A percentile compares a stretch with the other conserved stretches of the same genome.
Conservation (phyloP, 2,329 filamentous ascomycete genomes). For the Gliomastix tumulicola region DNA sequence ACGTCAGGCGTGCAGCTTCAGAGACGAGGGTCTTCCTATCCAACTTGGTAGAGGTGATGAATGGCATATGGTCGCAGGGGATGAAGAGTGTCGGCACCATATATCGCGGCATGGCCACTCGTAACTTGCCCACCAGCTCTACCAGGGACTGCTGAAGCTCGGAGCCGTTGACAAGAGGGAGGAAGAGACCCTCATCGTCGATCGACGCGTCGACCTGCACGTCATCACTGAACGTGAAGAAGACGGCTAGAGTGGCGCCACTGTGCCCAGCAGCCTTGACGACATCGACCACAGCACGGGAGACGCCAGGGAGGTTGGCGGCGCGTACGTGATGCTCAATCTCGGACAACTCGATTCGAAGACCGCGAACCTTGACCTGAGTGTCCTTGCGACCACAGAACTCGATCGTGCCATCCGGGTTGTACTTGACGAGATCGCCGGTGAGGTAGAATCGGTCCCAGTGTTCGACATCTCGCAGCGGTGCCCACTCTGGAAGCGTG, state of each 20-base stretch:
- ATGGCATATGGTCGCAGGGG: neutral
- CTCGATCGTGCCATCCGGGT: conserved; percentile 8
- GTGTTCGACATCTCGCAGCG: conserved; percentile 2
- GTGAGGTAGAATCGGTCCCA: conserved; percentile 7
- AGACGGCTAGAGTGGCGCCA: neutral
- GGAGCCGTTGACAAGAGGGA: too few species aligned
- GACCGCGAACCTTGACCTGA: conserved; percentile 38
- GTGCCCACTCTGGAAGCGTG: neutral
- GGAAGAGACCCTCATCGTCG: conserved; percentile 4
- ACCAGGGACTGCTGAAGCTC: too few species aligned
- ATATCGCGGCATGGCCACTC: conserved; percentile 3
- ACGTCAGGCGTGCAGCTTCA: neutral
- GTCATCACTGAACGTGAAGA: neutral
- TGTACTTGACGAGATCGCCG: conserved; percentile 8
- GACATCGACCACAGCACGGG: neutral
- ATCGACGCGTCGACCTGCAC: too few species aligned
- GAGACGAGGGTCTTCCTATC: conserved; percentile 1
- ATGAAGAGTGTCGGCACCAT: conserved; percentile 7
- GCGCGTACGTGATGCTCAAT: conserved; percentile 6
- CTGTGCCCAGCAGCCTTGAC: neutral
- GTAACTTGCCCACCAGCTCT: neutral
- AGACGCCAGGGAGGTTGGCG: neutral
- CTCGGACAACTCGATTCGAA: conserved; percentile 10
- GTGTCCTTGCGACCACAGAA: conserved; percentile 20
- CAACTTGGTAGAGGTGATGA: conserved; percentile 7